These are phyloP conservation scores for Nicotiana tabacum DNA, from an alignment of 257 asterid genomes.

Conservation along the genomic window DNA sequence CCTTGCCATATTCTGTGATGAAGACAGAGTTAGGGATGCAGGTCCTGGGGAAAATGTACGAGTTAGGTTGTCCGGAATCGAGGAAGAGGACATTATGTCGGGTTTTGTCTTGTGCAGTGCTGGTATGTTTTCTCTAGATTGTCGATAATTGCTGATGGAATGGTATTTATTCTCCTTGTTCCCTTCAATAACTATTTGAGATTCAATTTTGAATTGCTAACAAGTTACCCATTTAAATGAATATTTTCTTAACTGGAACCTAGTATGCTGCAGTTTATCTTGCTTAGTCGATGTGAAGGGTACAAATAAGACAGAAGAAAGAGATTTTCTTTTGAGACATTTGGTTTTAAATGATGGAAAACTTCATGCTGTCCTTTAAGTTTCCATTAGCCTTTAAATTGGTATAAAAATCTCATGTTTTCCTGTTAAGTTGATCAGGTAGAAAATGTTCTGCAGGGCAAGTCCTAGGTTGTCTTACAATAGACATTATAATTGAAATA, in stretches of 20 bases:
- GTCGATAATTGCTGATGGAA: background rate
- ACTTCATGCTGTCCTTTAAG: background rate
- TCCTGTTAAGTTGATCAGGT: background rate
- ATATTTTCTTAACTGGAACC: background rate
- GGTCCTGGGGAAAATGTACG: slow-evolving; percentile 97
- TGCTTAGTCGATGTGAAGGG: background rate
- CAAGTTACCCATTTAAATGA: background rate
- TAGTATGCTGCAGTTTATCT: background rate
- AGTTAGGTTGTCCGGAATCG: slow-evolving; percentile 78
- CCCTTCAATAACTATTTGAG: background rate
- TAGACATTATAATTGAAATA: background rate
- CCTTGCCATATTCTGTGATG: slow-evolving; percentile 65
- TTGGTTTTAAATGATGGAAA: background rate
- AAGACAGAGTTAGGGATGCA: slow-evolving; percentile 59
- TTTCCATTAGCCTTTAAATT: background rate
- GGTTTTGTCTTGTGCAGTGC: slow-evolving; percentile 69
- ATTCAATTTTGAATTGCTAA: background rate
- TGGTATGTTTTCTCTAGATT: slow-evolving; percentile 38
- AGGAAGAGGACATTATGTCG: slow-evolving; percentile 71
- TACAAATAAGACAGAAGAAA: background rate
- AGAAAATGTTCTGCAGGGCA: background rate
- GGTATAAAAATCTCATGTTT: background rate
- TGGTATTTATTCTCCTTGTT: background rate
- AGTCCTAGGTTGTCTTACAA: background rate
- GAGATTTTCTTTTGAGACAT: background rate